These are phyloP conservation scores for Chrysoporthe cubensis DNA, from an alignment of 2,329 filamentous ascomycete genomes.

Conservation along the genomic window DNA sequence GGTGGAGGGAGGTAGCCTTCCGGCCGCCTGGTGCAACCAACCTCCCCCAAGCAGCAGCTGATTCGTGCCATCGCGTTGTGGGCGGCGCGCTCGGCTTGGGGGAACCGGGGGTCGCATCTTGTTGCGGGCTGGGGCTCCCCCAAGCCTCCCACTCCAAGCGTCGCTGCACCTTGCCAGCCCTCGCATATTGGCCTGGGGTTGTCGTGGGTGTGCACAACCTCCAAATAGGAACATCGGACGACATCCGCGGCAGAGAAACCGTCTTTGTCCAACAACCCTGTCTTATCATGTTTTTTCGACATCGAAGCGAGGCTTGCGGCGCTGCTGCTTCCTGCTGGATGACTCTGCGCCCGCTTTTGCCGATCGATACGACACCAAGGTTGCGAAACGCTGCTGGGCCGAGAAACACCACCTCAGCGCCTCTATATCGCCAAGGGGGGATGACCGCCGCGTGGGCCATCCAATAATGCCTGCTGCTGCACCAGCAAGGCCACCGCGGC, in stretches of 20 bases:
- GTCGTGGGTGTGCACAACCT: not conserved
- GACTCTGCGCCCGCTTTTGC: slow-evolving; percentile 10
- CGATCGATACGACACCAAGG: slow-evolving; percentile 20
- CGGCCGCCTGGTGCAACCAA: slow-evolving; percentile 9
- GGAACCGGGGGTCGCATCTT: slow-evolving; percentile 1
- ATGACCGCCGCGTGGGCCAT: slow-evolving; percentile 16
- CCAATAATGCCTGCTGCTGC: slow-evolving; percentile 1
- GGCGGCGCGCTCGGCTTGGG: not conserved
- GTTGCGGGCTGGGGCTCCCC: slow-evolving; percentile 1
- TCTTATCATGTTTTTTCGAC: slow-evolving; percentile 9
- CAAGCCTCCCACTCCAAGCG: not conserved
- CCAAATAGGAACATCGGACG: slow-evolving; percentile 22
- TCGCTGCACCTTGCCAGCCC: slow-evolving; percentile 12
- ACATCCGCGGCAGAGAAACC: slow-evolving; percentile 25
- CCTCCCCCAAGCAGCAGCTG: slow-evolving; percentile 19
- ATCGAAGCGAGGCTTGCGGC: slow-evolving; percentile 19
- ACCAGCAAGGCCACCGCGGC: slow-evolving; percentile 13
- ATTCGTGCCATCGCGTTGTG: slow-evolving; percentile 22
- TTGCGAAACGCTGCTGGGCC: slow-evolving; percentile 12
- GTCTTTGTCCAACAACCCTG: slow-evolving; percentile 16
- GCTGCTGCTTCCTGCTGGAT: slow-evolving; percentile 20
- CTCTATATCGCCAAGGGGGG: slow-evolving; percentile 3
- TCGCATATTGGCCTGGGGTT: not conserved
- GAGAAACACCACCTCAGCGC: slow-evolving; percentile 7
- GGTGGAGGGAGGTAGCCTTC: slow-evolving; percentile 2